phyloP scores from a whole-genome alignment of 116 monocot genomes.

The Thalassia testudinum region DNA sequence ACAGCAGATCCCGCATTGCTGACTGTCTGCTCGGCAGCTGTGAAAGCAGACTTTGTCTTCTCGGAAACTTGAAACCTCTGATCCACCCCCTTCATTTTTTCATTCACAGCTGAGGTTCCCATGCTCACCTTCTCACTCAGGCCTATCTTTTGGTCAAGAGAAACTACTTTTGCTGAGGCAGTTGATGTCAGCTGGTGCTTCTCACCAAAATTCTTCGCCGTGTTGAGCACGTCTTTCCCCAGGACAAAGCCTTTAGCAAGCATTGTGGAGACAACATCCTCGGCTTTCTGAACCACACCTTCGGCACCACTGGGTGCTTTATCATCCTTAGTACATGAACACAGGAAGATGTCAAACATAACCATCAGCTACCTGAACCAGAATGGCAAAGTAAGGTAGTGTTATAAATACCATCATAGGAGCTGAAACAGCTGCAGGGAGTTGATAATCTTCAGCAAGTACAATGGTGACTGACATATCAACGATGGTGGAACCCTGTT shows the following conservation, averaged over 20 bases:
- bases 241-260: conserved; percentile 85
- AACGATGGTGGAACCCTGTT: conserved; percentile 69
- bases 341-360: background rate
- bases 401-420: conserved; percentile 3
- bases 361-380: background rate
- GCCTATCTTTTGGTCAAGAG: conserved; percentile 74
- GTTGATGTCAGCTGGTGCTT: conserved; percentile 70
- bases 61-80: conserved; percentile 76
- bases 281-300: conserved; percentile 68
- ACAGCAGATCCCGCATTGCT: conserved; percentile 63
- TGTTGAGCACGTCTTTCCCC: conserved; percentile 66
- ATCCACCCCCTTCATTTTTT: conserved; percentile 76
- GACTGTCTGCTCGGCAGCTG: conserved; percentile 61
- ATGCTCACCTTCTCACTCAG: conserved; percentile 65
- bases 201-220: conserved; percentile 73
- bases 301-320: conserved; percentile 18
- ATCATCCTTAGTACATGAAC: conserved; percentile 4
- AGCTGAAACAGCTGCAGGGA: conserved; percentile 20
- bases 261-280: conserved; percentile 74
- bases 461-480: conserved; percentile 48
- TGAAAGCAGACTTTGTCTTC: conserved; percentile 52
- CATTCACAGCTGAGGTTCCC: conserved; percentile 72
- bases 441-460: conserved; percentile 44
- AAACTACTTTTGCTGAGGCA: conserved; percentile 51
- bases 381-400: background rate